A percentile compares a stretch with the other conserved stretches of the same genome.
Conservation (phyloP, 371 early-diverging fungal genomes). For the Rhizopus delemar region DNA sequence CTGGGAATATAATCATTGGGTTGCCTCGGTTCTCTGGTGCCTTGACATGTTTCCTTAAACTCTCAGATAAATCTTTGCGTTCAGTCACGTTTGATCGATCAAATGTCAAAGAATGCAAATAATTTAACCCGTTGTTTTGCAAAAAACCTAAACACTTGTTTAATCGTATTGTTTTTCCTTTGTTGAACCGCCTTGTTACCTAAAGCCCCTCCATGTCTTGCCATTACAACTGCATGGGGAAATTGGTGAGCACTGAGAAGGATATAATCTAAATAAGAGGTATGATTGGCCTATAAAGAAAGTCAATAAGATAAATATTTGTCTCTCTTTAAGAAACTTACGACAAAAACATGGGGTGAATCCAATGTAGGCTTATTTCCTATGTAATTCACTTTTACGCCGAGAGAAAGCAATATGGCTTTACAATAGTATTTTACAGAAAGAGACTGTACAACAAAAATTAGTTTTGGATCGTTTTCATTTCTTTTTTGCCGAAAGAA, state of each 20-base stretch:
- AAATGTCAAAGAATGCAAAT: conserved; percentile 74
- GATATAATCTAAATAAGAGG: conserved; percentile 81
- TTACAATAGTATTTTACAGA: conserved; percentile 65
- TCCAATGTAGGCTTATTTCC: conserved; percentile 62
- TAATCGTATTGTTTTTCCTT: no score
- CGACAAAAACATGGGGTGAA: conserved; percentile 70
- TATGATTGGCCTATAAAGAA: conserved; percentile 67
- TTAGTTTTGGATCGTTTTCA: background rate
- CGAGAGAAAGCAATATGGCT: conserved; percentile 63
- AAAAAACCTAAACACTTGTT: conserved; percentile 57
- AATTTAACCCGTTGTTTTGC: conserved; percentile 64
- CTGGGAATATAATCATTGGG: conserved; percentile 83
- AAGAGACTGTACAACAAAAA: conserved; percentile 34
- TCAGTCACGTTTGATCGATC: conserved; percentile 74
- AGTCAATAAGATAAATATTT: conserved; percentile 4
- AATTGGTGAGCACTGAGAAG: conserved; percentile 71
- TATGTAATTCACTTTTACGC: conserved; percentile 58
- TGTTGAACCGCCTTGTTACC: conserved; percentile 11
- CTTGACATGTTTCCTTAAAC: conserved; percentile 40
- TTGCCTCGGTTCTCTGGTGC: conserved; percentile 39
- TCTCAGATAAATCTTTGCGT: conserved; percentile 47
- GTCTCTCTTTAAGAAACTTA: conserved; percentile 12
- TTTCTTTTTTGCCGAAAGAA: background rate
- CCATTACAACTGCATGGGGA: conserved; percentile 79
- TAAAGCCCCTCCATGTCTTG: conserved; percentile 57